Evolutionary conservation across 2,329 filamentous ascomycete species (phyloP).

Genomic region (Colletotrichum camelliae): DNA sequence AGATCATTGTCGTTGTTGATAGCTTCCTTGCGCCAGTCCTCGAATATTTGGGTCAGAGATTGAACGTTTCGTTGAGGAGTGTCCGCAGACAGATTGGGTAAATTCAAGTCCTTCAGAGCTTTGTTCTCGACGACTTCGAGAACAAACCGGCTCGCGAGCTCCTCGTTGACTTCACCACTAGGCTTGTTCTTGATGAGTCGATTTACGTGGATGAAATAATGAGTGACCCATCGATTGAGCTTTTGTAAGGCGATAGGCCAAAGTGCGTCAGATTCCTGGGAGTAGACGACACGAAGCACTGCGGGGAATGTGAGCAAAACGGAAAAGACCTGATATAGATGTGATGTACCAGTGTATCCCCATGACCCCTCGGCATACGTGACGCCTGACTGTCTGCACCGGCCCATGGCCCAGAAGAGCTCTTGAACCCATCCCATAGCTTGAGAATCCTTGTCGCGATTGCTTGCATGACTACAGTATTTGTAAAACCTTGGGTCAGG

Average conservation of each 20-base stretch:
- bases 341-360: not conserved
- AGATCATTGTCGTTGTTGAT: rapidly evolving
- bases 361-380: not conserved
- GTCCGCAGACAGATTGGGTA: not conserved
- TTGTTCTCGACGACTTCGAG: not conserved
- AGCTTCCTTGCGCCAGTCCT: not conserved
- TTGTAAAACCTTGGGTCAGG: not conserved
- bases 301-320: not conserved
- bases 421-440: not conserved
- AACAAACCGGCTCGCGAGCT: not conserved
- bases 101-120: not conserved
- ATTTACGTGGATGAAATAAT: not conserved
- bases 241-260: not conserved
- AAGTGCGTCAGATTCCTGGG: not conserved
- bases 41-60: not conserved
- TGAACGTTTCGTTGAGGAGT: not conserved
- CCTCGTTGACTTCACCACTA: rapidly evolving
- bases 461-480: not conserved
- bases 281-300: not conserved
- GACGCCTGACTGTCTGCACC: not conserved
- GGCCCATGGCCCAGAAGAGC: not conserved
- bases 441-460: not conserved
- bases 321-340: too few relatives aligned
- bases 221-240: not conserved
- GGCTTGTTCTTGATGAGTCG: not conserved